phyloP scores from a whole-genome alignment of 768 basidiomycete genomes.

The Peribolospora kevripleyi region DNA sequence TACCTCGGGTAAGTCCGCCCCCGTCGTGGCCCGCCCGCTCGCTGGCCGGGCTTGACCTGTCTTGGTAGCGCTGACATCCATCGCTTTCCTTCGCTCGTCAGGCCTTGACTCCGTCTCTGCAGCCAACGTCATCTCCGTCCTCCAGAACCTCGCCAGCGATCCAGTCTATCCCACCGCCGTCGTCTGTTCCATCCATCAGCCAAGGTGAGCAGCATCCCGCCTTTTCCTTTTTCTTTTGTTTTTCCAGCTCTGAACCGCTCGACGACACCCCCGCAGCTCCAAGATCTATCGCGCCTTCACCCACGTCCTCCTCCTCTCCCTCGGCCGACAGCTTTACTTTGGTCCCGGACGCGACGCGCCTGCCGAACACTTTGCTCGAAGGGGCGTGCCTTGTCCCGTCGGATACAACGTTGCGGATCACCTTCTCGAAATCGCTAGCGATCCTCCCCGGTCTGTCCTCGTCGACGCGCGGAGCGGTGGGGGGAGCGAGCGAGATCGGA shows the following conservation, averaged over 20 bases:
- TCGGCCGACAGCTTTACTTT: conserved; percentile 52
- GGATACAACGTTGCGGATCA: conserved; percentile 88
- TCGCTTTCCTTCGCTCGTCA: conserved; percentile 28
- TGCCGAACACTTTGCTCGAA: conserved; percentile 35
- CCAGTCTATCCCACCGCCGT: conserved; percentile 46
- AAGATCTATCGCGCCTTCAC: conserved; percentile 69
- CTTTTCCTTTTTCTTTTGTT: conserved; percentile 1
- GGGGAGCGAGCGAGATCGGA: too few relatives aligned
- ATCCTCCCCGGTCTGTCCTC: conserved; percentile 21
- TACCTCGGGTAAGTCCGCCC: conserved; percentile 14
- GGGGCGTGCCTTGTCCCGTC: conserved; percentile 33
- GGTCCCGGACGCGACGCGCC: conserved; percentile 53
- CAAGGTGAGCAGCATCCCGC: conserved; percentile 17
- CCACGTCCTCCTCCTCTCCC: conserved; percentile 48
- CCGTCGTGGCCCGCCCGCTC: neutral
- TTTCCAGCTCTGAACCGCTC: neutral
- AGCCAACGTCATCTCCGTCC: conserved; percentile 46
- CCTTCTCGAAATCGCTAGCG: conserved; percentile 62
- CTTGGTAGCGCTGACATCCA: neutral
- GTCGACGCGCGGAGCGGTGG: too few relatives aligned
- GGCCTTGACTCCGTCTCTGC: conserved; percentile 78
- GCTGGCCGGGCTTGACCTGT: neutral
- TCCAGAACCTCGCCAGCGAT: conserved; percentile 50
- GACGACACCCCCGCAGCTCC: conserved; percentile 26
- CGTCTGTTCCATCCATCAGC: conserved; percentile 59